These are phyloP conservation scores for Hymenoscyphus repandus DNA, from an alignment of 2,329 filamentous ascomycete species.

Conservation along the genomic window DNA sequence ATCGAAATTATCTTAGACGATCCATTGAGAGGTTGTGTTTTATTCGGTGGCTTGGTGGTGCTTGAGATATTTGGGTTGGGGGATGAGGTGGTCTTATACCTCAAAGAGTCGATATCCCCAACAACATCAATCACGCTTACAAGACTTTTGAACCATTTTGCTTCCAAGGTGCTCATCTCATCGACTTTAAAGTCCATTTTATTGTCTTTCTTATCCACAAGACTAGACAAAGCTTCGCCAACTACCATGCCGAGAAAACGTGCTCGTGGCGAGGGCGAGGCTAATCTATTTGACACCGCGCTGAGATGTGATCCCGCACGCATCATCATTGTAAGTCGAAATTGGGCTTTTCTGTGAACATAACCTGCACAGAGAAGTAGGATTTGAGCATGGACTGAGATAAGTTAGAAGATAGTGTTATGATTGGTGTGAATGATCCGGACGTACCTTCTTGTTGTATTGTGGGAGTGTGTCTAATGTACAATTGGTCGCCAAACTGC, in stretches of 20 bases:
- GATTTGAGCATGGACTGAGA: conserved; percentile 70
- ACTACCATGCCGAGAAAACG: conserved; percentile 85
- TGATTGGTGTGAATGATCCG: conserved; percentile 4
- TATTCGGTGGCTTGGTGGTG: conserved; percentile 28
- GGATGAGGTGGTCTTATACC: conserved; percentile 21
- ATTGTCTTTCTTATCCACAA: conserved; percentile 60
- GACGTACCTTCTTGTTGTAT: conserved; percentile 77
- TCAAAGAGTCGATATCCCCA: conserved; percentile 51
- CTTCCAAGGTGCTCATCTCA: conserved; percentile 68
- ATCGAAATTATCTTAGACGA: conserved; percentile 44
- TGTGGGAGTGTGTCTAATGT: conserved; percentile 79
- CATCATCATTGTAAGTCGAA: conserved; percentile 63
- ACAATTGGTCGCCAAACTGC: conserved; percentile 80
- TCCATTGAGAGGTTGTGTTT: conserved; percentile 26
- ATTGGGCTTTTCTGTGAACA: conserved; percentile 59
- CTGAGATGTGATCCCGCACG: conserved; percentile 70
- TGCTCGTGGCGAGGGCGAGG: conserved; percentile 66
- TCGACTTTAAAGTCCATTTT: conserved; percentile 80
- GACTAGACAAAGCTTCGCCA: conserved; percentile 62
- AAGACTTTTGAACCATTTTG: conserved; percentile 67
- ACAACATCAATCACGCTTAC: conserved; percentile 56
- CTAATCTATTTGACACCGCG: conserved; percentile 78
- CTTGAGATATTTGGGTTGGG: conserved; percentile 12
- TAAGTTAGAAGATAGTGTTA: conserved; percentile 20
- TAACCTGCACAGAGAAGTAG: conserved; percentile 75